phyloP scores from a whole-genome alignment of 208 protist species.

The Trypanosoma congolense region DNA sequence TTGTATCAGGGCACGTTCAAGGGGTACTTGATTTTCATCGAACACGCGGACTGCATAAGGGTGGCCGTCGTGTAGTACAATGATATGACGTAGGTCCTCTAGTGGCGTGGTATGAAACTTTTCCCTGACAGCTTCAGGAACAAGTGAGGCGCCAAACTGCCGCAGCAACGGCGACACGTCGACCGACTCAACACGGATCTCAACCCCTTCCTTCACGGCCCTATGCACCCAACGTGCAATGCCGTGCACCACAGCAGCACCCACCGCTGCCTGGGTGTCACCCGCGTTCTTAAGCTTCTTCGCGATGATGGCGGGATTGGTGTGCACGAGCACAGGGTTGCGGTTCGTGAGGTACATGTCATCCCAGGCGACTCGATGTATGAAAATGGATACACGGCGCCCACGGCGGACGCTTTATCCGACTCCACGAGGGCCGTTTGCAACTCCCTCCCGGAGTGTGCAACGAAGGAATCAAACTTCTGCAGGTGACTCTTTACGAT shows the following conservation, averaged over 20 bases:
- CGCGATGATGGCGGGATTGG: conserved; percentile 62
- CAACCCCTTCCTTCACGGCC: conserved; percentile 32
- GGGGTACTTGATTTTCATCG: conserved; percentile 40
- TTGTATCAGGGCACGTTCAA: conserved; percentile 48
- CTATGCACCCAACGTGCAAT: conserved; percentile 53
- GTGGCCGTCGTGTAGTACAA: conserved; percentile 82
- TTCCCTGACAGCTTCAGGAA: conserved; percentile 63
- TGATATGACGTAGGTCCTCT: conserved; percentile 62
- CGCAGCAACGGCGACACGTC: conserved; percentile 65
- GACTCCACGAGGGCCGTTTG: conserved; percentile 62
- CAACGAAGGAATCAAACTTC: conserved; percentile 68
- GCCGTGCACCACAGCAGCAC: conserved; percentile 55
- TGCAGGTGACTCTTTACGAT: conserved; percentile 44
- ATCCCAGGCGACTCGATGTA: conserved; percentile 68
- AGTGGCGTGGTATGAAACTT: conserved; percentile 51
- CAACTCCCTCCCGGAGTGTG: conserved; percentile 38
- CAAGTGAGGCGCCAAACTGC: conserved; percentile 73
- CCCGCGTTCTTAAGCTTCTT: conserved; percentile 37
- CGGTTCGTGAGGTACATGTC: conserved; percentile 48
- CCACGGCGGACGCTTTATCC: conserved; percentile 40
- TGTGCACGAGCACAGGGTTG: conserved; percentile 65
- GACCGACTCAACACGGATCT: conserved; percentile 18
- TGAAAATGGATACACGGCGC: conserved; percentile 47
- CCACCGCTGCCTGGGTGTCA: conserved; percentile 57
- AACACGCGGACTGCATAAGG: conserved; percentile 69